A percentile compares a stretch with the other conserved stretches of the same genome.
Evolutionary conservation across 2,329 filamentous ascomycete genomes (phyloP).

Genomic region (Penicillium sp.): DNA sequence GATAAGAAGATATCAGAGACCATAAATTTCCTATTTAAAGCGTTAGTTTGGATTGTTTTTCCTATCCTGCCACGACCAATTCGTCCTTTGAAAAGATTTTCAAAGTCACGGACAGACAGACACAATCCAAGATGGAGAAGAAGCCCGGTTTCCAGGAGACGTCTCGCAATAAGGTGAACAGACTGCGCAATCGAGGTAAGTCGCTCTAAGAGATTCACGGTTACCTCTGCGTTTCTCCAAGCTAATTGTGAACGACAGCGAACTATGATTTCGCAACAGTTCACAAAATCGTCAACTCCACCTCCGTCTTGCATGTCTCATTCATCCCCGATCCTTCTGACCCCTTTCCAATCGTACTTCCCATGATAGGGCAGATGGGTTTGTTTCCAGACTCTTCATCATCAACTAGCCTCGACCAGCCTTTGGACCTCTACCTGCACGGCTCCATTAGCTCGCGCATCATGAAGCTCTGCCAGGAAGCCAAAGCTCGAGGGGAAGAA

Average conservation of each 20-base stretch:
- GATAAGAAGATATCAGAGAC: neutral
- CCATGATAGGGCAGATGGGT: neutral
- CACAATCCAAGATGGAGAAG: neutral
- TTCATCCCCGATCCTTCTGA: neutral
- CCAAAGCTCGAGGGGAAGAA: neutral
- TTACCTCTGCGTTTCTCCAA: neutral
- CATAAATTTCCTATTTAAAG: neutral
- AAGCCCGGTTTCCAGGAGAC: neutral
- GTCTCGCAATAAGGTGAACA: neutral
- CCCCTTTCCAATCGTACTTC: neutral
- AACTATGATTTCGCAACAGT: neutral
- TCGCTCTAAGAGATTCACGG: neutral
- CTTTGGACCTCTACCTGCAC: neutral
- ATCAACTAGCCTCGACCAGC: neutral
- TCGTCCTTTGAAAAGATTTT: neutral
- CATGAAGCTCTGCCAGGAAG: neutral
- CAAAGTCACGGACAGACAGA: neutral
- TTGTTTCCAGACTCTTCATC: neutral
- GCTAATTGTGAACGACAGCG: neutral
- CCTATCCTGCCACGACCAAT: neutral
- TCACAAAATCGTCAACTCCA: neutral
- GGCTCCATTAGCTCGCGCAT: neutral
- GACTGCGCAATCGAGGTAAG: neutral
- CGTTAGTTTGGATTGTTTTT: neutral
- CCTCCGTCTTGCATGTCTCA: neutral